Evolutionary conservation across 2,329 filamentous ascomycete genomes (phyloP).

Genomic region (Mycogone perniciosa): DNA sequence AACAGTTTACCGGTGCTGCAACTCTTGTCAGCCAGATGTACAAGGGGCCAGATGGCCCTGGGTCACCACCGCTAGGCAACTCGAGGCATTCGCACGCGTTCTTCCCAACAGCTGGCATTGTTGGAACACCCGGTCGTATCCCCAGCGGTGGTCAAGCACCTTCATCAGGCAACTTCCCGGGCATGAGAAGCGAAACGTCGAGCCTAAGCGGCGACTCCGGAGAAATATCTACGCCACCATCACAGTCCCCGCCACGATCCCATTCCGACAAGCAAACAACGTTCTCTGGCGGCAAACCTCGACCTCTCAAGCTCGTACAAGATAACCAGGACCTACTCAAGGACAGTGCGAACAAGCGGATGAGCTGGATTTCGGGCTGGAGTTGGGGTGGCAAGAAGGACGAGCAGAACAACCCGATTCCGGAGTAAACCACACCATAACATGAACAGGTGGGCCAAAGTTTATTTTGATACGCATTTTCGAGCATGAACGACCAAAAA

Average conservation of each 20-base stretch:
- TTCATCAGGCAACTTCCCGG: slow-evolving; percentile 60
- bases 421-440: slow-evolving; percentile 23
- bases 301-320: slow-evolving; percentile 81
- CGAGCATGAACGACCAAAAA: not conserved
- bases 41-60: slow-evolving; percentile 60
- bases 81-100: slow-evolving; percentile 58
- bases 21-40: slow-evolving; percentile 87
- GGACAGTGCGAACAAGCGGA: slow-evolving; percentile 51
- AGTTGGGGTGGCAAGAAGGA: slow-evolving; percentile 45
- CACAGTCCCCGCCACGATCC: slow-evolving; percentile 48
- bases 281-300: slow-evolving; percentile 63
- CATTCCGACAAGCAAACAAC: slow-evolving; percentile 51
- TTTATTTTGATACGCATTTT: not conserved
- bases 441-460: slow-evolving; percentile 3
- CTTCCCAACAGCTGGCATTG: slow-evolving; percentile 46
- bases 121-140: slow-evolving; percentile 48
- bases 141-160: slow-evolving; percentile 43
- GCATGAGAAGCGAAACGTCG: slow-evolving; percentile 59
- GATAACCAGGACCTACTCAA: slow-evolving; percentile 55
- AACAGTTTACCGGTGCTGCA: slow-evolving; percentile 58
- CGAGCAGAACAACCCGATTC: slow-evolving; percentile 31
- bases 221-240: slow-evolving; percentile 39
- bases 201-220: slow-evolving; percentile 64
- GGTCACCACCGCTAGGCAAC: slow-evolving; percentile 53
- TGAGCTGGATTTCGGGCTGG: slow-evolving; percentile 60